Conservation (phyloP, 352 stramenopile genomes). For the Globisporangium middletonii region DNA sequence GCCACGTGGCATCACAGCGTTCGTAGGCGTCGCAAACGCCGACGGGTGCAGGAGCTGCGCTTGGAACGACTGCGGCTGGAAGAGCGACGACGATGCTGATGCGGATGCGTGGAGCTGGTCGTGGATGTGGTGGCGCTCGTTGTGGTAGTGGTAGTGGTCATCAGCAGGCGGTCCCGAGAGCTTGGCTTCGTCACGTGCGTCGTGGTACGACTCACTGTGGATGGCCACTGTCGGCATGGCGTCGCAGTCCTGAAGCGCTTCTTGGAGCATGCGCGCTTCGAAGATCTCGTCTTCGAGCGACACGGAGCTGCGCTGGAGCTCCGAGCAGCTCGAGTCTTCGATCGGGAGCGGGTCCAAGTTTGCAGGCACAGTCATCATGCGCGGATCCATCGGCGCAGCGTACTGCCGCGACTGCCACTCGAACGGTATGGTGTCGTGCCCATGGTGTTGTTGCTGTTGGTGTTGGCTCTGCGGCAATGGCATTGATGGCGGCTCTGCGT, state of each 20-base stretch:
- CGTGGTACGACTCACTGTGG: not conserved
- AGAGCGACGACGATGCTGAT: constrained; percentile 3
- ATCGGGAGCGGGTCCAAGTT: constrained; percentile 10
- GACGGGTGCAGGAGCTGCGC: constrained; percentile 16
- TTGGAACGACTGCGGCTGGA: constrained; percentile 4
- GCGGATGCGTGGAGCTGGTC: constrained; percentile 8
- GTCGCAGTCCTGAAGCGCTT: constrained; percentile 19
- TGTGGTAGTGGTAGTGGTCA: not conserved
- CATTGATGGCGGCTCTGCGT: not conserved
- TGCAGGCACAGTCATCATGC: not conserved
- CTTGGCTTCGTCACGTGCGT: not conserved
- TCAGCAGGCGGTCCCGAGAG: not conserved
- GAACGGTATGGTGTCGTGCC: not conserved
- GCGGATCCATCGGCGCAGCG: not conserved
- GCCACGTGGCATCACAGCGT: constrained; percentile 7
- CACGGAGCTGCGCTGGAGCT: not conserved
- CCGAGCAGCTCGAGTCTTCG: not conserved
- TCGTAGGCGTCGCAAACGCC: constrained; percentile 11
- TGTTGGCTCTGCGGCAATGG: not conserved
- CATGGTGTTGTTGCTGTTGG: not conserved
- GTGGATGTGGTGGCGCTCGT: constrained; percentile 12
- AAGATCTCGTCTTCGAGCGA: constrained; percentile 25
- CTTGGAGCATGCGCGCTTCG: constrained; percentile 29
- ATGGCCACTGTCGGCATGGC: not conserved
- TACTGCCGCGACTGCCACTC: not conserved